Conservation (phyloP, 257 asterid species). For the Fraxinus anomala region DNA sequence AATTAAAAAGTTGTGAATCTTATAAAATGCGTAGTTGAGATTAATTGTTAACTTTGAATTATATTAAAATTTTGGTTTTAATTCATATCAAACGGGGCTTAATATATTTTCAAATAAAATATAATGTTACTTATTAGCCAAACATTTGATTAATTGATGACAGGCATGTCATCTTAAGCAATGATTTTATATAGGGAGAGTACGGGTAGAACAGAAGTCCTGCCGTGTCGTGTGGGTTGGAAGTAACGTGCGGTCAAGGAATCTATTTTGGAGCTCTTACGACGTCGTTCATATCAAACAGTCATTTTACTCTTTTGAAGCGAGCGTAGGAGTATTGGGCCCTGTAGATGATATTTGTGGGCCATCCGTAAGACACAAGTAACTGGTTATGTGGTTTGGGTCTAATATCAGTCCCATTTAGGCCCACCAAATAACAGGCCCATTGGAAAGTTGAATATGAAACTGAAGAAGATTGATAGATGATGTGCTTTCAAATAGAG, state of each 20-base stretch:
- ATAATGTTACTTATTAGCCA: no score
- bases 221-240: conserved; percentile 19
- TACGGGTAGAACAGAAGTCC: conserved; percentile 39
- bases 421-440: neutral
- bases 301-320: neutral
- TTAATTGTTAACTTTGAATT: no score
- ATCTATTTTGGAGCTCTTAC: conserved; percentile 36
- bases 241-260: conserved; percentile 32
- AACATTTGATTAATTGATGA: conserved; percentile 10
- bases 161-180: conserved; percentile 26
- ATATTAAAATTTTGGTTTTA: no score
- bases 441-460: neutral
- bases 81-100: no score
- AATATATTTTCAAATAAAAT: no score
- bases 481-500: no score
- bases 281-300: neutral
- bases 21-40: no score
- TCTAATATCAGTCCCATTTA: no score
- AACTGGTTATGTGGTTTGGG: no score
- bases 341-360: neutral
- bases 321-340: neutral
- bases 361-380: neutral
- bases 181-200: conserved; percentile 21
- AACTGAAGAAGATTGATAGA: no score
- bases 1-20: no score